Conservation (phyloP, 805 yeast genomes). For the Ogataea pini region DNA sequence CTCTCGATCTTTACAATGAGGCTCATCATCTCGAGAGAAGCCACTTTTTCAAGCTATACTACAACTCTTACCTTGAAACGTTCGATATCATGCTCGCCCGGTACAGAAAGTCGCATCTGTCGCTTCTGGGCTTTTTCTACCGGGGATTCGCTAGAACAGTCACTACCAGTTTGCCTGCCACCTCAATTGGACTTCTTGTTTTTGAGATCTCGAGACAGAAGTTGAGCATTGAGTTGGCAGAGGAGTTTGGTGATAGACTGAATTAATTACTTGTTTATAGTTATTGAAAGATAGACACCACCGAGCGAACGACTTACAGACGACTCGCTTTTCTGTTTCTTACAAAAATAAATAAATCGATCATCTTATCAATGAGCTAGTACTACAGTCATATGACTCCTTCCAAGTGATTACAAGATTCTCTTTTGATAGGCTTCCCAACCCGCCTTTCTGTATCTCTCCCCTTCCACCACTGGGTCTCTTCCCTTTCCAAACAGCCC, state of each 20-base stretch:
- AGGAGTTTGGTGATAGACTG: constrained; percentile 9
- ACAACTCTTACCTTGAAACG: constrained; percentile 77
- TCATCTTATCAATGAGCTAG: too few relatives aligned
- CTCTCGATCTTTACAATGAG: constrained; percentile 64
- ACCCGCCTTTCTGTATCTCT: constrained; percentile 88
- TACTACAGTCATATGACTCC: too few relatives aligned
- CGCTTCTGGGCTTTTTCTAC: constrained; percentile 70
- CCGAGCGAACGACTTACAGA: too few relatives aligned
- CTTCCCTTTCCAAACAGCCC: constrained; percentile 94
- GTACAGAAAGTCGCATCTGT: constrained; percentile 51
- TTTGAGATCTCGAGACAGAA: constrained; percentile 73
- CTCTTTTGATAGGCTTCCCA: constrained; percentile 75
- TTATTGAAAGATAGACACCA: not conserved
- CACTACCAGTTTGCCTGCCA: constrained; percentile 78
- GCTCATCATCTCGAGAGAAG: constrained; percentile 28
- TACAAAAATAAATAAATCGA: too few relatives aligned
- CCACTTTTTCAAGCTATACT: constrained; percentile 52
- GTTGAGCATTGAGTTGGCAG: constrained; percentile 33
- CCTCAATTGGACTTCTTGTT: constrained; percentile 81
- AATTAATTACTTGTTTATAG: constrained; percentile 3
- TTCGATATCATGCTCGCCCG: constrained; percentile 57
- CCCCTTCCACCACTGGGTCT: constrained; percentile 84
- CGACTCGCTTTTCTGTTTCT: too few relatives aligned
- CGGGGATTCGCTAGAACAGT: constrained; percentile 77
- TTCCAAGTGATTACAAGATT: too few relatives aligned